Conservation (phyloP, 805 yeast species). For the Debaryomyces hansenii region DNA sequence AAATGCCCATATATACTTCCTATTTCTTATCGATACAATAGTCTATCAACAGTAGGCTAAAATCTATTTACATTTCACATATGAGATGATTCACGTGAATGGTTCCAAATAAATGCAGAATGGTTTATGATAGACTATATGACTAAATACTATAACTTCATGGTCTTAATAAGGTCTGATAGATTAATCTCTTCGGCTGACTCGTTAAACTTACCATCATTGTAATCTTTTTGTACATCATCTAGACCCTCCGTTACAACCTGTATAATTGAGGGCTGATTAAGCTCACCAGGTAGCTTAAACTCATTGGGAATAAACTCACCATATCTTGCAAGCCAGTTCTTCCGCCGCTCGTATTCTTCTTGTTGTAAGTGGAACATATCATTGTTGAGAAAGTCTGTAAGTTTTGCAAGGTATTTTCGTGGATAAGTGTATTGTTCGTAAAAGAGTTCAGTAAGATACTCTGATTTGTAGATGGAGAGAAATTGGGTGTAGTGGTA, state of each 20-base stretch:
- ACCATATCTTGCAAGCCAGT: slow-evolving; percentile 40
- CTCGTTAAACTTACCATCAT: slow-evolving; percentile 14
- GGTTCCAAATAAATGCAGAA: background rate
- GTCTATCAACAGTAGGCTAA: background rate
- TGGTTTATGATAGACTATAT: no score
- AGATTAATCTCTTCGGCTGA: slow-evolving; percentile 20
- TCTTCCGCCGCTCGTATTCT: slow-evolving; percentile 32
- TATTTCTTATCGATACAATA: background rate
- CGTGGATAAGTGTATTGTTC: slow-evolving; percentile 41
- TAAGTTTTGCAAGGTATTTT: slow-evolving; percentile 29
- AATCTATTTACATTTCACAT: background rate
- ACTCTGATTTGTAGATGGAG: slow-evolving; percentile 32
- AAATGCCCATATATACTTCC: background rate
- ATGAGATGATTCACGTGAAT: background rate
- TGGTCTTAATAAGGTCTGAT: slow-evolving; percentile 18
- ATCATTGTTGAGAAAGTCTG: slow-evolving; percentile 34
- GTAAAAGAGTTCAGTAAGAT: slow-evolving; percentile 37
- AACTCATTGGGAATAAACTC: slow-evolving; percentile 42
- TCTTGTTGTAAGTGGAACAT: slow-evolving; percentile 29
- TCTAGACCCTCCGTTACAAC: slow-evolving; percentile 44
- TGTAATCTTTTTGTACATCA: slow-evolving; percentile 15
- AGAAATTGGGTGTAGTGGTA: slow-evolving; percentile 38
- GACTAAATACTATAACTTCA: background rate
- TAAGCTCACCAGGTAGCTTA: slow-evolving; percentile 35
- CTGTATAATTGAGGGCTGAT: slow-evolving; percentile 39